Evolutionary conservation across 1,284 basidiomycete species (phyloP).

Genomic region (Fereydounia khargensis): DNA sequence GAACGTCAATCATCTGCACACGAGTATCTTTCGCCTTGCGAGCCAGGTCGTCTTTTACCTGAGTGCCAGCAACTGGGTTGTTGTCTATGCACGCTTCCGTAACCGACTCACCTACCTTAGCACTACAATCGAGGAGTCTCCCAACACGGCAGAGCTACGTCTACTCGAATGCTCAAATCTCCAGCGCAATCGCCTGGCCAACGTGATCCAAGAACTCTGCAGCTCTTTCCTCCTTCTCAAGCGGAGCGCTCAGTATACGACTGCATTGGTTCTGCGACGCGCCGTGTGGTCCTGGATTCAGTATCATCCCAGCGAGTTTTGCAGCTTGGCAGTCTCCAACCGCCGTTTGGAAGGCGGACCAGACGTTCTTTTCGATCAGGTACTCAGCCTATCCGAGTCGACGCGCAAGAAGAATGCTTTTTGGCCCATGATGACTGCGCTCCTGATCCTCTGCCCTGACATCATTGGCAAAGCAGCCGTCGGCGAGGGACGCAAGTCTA

Average conservation of each 20-base stretch:
- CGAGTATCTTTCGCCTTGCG: slow-evolving; percentile 58
- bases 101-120: slow-evolving; percentile 69
- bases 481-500: slow-evolving; percentile 53
- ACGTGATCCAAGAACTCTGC: slow-evolving; percentile 67
- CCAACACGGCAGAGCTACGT: slow-evolving; percentile 71
- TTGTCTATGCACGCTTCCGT: slow-evolving; percentile 73
- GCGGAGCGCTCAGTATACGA: slow-evolving; percentile 69
- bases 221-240: slow-evolving; percentile 81
- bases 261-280: slow-evolving; percentile 72
- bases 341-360: slow-evolving; percentile 53
- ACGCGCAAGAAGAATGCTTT: slow-evolving; percentile 64
- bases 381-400: slow-evolving; percentile 55
- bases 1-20: slow-evolving; percentile 19
- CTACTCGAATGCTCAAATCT: slow-evolving; percentile 63
- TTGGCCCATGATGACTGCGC: slow-evolving; percentile 77
- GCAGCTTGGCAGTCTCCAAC: slow-evolving; percentile 65
- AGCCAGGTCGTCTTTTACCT: slow-evolving; percentile 82
- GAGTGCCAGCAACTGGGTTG: slow-evolving; percentile 83
- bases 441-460: slow-evolving; percentile 77
- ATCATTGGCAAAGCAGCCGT: slow-evolving; percentile 63
- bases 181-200: slow-evolving; percentile 54
- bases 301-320: slow-evolving; percentile 75
- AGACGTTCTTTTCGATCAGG: slow-evolving; percentile 56
- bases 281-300: slow-evolving; percentile 93
- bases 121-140: slow-evolving; percentile 60